These are phyloP conservation scores for Pseudocercospora macadamiae DNA, from an alignment of 2,329 filamentous ascomycete genomes.

Conservation along the genomic window DNA sequence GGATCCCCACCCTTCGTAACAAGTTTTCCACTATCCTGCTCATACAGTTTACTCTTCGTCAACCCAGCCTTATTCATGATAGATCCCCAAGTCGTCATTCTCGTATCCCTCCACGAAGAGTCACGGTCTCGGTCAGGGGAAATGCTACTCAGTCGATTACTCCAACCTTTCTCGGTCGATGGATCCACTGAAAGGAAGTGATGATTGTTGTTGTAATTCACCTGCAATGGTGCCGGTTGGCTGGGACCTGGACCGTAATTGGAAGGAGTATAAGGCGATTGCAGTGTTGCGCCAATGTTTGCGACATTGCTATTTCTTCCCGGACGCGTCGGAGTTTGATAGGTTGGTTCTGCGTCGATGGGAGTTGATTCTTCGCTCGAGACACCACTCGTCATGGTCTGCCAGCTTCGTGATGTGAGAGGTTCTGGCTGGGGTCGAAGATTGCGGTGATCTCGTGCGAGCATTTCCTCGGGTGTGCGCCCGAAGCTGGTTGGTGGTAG, in stretches of 20 bases:
- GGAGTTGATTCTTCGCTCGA: conserved; percentile 20
- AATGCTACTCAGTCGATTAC: conserved; percentile 3
- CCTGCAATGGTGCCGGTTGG: conserved; percentile 12
- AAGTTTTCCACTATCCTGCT: background rate
- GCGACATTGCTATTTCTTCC: conserved; percentile 23
- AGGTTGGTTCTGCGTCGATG: conserved; percentile 20
- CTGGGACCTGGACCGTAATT: conserved; percentile 16
- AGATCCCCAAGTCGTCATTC: conserved; percentile 43
- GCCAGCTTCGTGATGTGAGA: conserved; percentile 20
- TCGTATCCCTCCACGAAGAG: conserved; percentile 23
- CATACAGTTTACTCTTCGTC: conserved; percentile 33
- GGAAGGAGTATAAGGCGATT: conserved; percentile 26
- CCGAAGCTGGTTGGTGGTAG: conserved; percentile 4
- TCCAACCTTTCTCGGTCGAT: conserved; percentile 3
- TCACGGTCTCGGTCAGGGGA: conserved; percentile 11
- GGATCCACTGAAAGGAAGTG: conserved; percentile 18
- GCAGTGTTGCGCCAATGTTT: conserved; percentile 24
- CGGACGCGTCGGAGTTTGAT: conserved; percentile 26
- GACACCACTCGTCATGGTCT: conserved; percentile 14
- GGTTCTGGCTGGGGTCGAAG: conserved; percentile 6
- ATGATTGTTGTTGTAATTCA: conserved; percentile 2
- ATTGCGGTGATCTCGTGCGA: conserved; percentile 1
- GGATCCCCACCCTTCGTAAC: conserved; percentile 23
- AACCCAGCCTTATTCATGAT: conserved; percentile 48
- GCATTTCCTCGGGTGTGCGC: conserved; percentile 12